phyloP scores from a whole-genome alignment of 805 yeast species.

The Scheffersomyces lignosus region DNA sequence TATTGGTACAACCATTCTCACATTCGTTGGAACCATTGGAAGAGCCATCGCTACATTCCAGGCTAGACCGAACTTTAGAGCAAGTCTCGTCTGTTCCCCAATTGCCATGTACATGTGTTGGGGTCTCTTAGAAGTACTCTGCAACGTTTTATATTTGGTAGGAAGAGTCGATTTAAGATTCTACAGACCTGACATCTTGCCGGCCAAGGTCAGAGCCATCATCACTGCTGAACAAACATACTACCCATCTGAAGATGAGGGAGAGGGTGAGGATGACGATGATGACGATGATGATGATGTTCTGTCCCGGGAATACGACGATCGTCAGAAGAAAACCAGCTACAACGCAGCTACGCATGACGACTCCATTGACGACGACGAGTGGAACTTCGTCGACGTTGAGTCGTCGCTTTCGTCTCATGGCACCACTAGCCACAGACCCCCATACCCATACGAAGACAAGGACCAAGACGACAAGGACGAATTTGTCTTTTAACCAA shows the following conservation, averaged over 20 bases:
- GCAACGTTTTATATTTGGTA: slow-evolving; percentile 14
- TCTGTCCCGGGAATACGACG: slow-evolving; percentile 4
- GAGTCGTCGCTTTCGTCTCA: not conserved
- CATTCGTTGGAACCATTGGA: slow-evolving; percentile 12
- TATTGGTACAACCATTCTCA: slow-evolving; percentile 9
- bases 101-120: slow-evolving; percentile 17
- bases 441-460: slow-evolving; percentile 11
- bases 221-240: slow-evolving; percentile 19
- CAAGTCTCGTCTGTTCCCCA: slow-evolving; percentile 5
- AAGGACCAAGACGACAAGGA: slow-evolving; percentile 16
- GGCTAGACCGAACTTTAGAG: slow-evolving; percentile 1
- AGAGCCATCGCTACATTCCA: slow-evolving; percentile 10
- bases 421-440: slow-evolving; percentile 1
- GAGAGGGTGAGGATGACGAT: slow-evolving; percentile 13
- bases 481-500: slow-evolving; percentile 25
- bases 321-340: slow-evolving; percentile 1
- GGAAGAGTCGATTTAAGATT: slow-evolving; percentile 22
- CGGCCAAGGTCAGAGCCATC: slow-evolving; percentile 14
- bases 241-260: slow-evolving; percentile 32
- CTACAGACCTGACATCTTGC: slow-evolving; percentile 22
- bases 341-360: not conserved
- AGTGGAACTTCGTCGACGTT: slow-evolving; percentile 11
- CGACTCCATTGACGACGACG: slow-evolving; percentile 5
- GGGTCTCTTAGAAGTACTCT: slow-evolving; percentile 19
- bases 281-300: not conserved